Conservation (phyloP, 2,329 filamentous ascomycete genomes). For the Bertia moriformis region DNA sequence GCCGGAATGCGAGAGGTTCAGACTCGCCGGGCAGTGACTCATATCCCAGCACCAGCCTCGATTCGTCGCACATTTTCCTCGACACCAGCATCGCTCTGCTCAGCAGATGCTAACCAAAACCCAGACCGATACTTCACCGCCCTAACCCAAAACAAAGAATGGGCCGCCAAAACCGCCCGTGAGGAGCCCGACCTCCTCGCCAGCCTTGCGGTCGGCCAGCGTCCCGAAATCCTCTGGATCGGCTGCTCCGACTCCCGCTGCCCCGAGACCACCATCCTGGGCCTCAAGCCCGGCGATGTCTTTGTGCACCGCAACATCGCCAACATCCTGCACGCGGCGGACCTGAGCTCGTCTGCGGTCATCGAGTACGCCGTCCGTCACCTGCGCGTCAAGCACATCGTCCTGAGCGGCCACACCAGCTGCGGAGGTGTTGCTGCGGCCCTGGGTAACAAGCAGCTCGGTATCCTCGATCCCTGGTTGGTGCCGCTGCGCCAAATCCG, state of each 20-base stretch:
- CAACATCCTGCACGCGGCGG: constrained; percentile 63
- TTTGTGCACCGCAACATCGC: constrained; percentile 87
- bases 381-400: constrained; percentile 57
- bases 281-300: constrained; percentile 67
- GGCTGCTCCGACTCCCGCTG: constrained; percentile 77
- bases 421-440: constrained; percentile 56
- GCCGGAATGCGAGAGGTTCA: background rate
- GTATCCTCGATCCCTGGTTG: constrained; percentile 39
- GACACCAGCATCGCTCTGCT: no score
- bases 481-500: constrained; percentile 30
- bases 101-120: background rate
- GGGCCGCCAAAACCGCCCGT: constrained; percentile 49
- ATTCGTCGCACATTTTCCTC: background rate
- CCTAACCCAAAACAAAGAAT: constrained; percentile 55
- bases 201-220: constrained; percentile 51
- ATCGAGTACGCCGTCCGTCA: constrained; percentile 67
- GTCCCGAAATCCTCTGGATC: constrained; percentile 61
- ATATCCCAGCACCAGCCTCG: no score
- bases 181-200: constrained; percentile 60
- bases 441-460: constrained; percentile 27
- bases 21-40: background rate
- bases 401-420: constrained; percentile 54
- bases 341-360: constrained; percentile 61
- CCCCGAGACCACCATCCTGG: constrained; percentile 69
- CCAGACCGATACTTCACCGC: constrained; percentile 46